These are phyloP conservation scores for Leccinum pellstonianum DNA, from an alignment of 768 basidiomycete genomes.

Conservation along the genomic window DNA sequence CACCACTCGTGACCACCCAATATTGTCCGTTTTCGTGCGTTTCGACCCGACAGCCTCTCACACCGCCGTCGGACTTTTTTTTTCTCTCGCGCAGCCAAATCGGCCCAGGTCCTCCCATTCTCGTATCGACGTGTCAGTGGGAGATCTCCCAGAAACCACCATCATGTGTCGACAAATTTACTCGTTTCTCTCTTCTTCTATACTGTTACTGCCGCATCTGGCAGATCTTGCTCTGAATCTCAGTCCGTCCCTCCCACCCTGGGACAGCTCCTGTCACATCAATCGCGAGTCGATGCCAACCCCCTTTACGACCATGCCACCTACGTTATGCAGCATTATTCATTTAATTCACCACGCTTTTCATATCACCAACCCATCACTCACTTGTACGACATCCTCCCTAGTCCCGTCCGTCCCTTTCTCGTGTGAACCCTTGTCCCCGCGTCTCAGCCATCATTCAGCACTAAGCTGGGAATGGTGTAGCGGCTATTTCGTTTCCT, in stretches of 20 bases:
- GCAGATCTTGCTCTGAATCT: constrained; percentile 20
- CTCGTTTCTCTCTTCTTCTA: constrained; percentile 5
- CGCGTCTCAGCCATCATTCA: not conserved
- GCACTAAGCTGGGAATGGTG: constrained; percentile 17
- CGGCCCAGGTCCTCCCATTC: constrained; percentile 10
- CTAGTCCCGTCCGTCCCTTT: not conserved
- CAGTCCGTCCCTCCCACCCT: constrained; percentile 14
- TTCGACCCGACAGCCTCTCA: constrained; percentile 18
- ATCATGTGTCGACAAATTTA: constrained; percentile 13
- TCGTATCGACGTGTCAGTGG: constrained; percentile 6
- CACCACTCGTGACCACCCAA: not conserved
- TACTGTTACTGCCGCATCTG: constrained; percentile 14
- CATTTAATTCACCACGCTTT: constrained; percentile 17
- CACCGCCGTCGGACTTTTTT: constrained; percentile 16
- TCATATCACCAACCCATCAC: constrained; percentile 9
- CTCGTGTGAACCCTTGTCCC: constrained; percentile 19
- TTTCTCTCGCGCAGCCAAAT: constrained; percentile 19
- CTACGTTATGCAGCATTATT: constrained; percentile 16
- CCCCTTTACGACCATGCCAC: constrained; percentile 17
- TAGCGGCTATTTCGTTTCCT: constrained; percentile 15
- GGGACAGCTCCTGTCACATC: constrained; percentile 26
- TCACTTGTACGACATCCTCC: constrained; percentile 3
- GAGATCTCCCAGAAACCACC: constrained; percentile 19
- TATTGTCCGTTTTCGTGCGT: not conserved
- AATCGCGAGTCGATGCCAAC: constrained; percentile 7